Base-by-base conservation (phyloP, 2,329 filamentous ascomycete genomes). In the Colletotrichum scovillei region DNA sequence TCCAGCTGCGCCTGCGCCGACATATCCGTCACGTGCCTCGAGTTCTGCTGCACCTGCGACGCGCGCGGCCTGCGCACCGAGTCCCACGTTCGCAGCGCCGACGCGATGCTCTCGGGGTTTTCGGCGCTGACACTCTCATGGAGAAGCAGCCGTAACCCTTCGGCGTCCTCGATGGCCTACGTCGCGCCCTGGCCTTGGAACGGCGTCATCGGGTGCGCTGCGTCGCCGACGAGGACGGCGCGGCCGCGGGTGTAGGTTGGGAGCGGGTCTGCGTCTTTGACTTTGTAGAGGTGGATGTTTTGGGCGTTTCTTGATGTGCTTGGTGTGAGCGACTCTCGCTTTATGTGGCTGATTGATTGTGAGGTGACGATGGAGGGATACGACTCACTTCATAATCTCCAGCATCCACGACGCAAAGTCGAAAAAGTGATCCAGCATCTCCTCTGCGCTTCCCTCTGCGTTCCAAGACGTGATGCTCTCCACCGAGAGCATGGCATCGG, bases 191-290 rank as follows among this genome's bases (percentile, higher is more conserved):
- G 72, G 19, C 64, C 64, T 16, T 72, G 72, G 55, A 72, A 72
- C 5, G 72, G 72, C 46, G 69, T 74, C 69, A 74, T 74, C 5
- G 69, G 72, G 28, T 74, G 72, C 26, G 72, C 72, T 2, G 72
- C 72, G 63, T 74, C 72, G 11, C 72, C 72, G 30, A 69, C 30
- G 12, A 74, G 30, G 5, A 77, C 63, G 12, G 70, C 67, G 4
- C 70, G 56, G 9, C 73, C 73, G 26, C 65, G 53, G n/a, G 82
- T 80, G 81, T 82, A 84, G 5, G 76, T 81, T 2, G 74, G 71
- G 12, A 86, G 68, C 0, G 84, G 82, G 58, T 85, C 84, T 19
- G 84, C 74, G 72, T 87, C 85, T 11, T 52, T 64, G 55, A 70
- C 70, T 11, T 64, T 63, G 60, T 73, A 73, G 4, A 73, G 32